Percentiles rank a stretch among this genome's conserved stretches.
Conservation (phyloP, 306 rosid genomes). For the Crotalaria pallida region DNA sequence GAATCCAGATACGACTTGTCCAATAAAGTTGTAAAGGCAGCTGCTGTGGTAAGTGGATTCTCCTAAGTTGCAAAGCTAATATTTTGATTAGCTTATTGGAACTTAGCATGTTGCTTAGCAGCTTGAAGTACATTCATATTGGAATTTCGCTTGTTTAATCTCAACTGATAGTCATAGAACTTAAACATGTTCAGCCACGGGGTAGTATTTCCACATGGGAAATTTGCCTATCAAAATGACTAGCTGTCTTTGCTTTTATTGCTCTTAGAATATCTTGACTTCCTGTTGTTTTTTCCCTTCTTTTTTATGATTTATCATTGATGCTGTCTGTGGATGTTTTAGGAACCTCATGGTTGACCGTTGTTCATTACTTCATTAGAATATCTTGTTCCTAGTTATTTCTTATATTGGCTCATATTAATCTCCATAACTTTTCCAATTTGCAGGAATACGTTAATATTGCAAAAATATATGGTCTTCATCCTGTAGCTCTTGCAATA, state of each 20-base stretch:
- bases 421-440: conserved; percentile 15
- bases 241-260: neutral
- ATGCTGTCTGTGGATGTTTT: conserved; percentile 3
- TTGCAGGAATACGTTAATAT: conserved; percentile 64
- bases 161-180: neutral
- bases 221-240: neutral
- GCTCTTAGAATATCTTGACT: neutral
- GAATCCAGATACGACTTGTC: conserved; percentile 81
- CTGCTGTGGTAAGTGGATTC: conserved; percentile 48
- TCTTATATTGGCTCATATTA: conserved; percentile 11
- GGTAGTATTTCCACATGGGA: neutral
- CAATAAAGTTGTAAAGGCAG: conserved; percentile 40
- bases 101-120: neutral
- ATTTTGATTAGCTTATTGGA: neutral
- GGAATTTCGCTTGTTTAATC: neutral
- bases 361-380: neutral
- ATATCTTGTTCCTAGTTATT: conserved; percentile 9
- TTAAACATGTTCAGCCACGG: neutral
- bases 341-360: neutral
- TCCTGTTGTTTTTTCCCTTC: neutral
- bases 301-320: neutral
- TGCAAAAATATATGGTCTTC: conserved; percentile 54
- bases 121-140: neutral
- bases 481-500: conserved; percentile 83
- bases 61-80: neutral